Evolutionary conservation across 805 yeast genomes (phyloP).

Genomic region (Clavispora santaluciae): DNA sequence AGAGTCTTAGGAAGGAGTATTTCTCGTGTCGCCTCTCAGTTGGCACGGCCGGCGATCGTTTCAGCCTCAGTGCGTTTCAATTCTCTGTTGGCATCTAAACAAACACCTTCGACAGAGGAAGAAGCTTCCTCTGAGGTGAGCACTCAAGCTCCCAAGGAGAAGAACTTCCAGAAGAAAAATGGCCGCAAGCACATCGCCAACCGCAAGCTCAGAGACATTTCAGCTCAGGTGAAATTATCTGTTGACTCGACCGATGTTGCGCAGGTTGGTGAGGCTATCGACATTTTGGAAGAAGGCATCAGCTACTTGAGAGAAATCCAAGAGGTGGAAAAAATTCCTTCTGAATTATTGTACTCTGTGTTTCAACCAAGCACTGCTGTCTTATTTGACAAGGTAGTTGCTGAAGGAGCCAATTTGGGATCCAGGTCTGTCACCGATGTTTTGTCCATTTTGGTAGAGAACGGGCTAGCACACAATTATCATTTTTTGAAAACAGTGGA

Average conservation of each 20-base stretch:
- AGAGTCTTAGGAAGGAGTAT: background rate
- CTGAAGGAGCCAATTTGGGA: slow-evolving; percentile 9
- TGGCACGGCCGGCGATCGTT: background rate
- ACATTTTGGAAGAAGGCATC: slow-evolving; percentile 39
- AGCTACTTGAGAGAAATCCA: slow-evolving; percentile 36
- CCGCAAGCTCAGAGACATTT: slow-evolving; percentile 31
- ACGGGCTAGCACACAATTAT: slow-evolving; percentile 30
- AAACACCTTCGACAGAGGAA: background rate
- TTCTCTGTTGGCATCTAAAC: background rate
- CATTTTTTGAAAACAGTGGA: slow-evolving; percentile 24
- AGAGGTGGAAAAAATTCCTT: slow-evolving; percentile 26
- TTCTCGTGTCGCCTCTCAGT: background rate
- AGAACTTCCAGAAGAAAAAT: background rate
- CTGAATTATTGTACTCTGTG: slow-evolving; percentile 18
- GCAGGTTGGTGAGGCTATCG: slow-evolving; percentile 26
- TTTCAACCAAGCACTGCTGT: slow-evolving; percentile 27
- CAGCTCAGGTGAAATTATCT: slow-evolving; percentile 25
- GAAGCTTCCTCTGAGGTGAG: background rate
- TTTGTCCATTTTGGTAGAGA: slow-evolving; percentile 23
- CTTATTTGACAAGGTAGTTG: slow-evolving; percentile 18
- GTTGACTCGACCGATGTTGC: slow-evolving; percentile 13
- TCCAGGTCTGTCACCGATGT: slow-evolving; percentile 16
- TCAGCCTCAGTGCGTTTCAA: background rate
- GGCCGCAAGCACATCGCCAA: slow-evolving; percentile 9
- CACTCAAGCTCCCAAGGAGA: background rate